Percentiles rank a stretch among this genome's conserved stretches.
Evolutionary conservation across 352 stramenopile genomes (phyloP).

Genomic region (Globisporangium cederbergense): DNA sequence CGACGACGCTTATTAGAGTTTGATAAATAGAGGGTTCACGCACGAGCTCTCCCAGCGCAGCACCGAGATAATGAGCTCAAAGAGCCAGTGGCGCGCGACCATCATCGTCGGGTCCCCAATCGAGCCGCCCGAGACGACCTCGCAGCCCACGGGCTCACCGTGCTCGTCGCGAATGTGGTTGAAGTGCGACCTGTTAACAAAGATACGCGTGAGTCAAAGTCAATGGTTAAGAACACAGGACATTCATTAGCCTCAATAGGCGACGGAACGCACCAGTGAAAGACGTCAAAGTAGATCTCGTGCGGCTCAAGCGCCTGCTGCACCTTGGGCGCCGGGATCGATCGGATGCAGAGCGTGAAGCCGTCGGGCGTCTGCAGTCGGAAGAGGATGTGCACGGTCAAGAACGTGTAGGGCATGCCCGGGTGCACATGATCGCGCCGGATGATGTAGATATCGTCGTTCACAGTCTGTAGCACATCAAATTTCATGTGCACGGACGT

Average conservation of each 20-base stretch:
- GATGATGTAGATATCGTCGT: conserved; percentile 56
- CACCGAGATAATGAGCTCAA: conserved; percentile 63
- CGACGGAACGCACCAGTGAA: conserved; percentile 40
- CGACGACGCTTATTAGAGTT: conserved; percentile 5
- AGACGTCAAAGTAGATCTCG: conserved; percentile 62
- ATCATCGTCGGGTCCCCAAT: conserved; percentile 48
- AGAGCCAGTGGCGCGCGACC: conserved; percentile 56
- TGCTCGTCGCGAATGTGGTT: conserved; percentile 43
- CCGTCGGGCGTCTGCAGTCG: conserved; percentile 52
- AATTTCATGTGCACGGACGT: conserved; percentile 40
- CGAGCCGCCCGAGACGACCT: conserved; percentile 51
- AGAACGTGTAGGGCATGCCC: conserved; percentile 41
- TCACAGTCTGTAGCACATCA: conserved; percentile 46
- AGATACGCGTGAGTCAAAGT: neutral
- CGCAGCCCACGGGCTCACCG: conserved; percentile 34
- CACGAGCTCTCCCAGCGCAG: conserved; percentile 55
- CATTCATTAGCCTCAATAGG: neutral
- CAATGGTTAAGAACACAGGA: neutral
- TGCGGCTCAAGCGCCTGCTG: conserved; percentile 35
- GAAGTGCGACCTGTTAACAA: conserved; percentile 43
- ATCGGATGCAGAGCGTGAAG: conserved; percentile 58
- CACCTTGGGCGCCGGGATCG: conserved; percentile 47
- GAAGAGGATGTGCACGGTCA: conserved; percentile 60
- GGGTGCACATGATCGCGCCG: conserved; percentile 49
- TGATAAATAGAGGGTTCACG: conserved; percentile 46